Conservation (phyloP, 805 yeast genomes). For the Starmerella riodocensis region DNA sequence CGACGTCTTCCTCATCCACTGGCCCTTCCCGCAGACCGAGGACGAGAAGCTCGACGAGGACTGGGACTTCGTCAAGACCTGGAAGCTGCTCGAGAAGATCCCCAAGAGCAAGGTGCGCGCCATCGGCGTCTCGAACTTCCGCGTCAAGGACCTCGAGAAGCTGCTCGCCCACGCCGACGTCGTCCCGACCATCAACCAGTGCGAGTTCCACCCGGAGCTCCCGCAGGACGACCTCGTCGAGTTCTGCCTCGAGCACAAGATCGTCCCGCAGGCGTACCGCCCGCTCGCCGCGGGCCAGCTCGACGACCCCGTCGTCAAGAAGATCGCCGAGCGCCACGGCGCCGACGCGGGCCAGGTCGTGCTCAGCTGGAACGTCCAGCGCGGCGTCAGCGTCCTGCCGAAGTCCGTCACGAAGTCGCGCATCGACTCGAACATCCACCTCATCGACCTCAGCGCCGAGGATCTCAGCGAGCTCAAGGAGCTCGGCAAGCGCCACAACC, state of each 20-base stretch:
- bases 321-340: conserved; percentile 44
- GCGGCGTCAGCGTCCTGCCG: conserved; percentile 52
- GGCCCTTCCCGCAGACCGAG: conserved; percentile 43
- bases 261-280: conserved; percentile 57
- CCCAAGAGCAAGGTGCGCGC: conserved; percentile 41
- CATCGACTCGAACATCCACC: conserved; percentile 34
- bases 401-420: conserved; percentile 60
- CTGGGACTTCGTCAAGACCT: conserved; percentile 40
- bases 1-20: conserved; percentile 67
- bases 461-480: conserved; percentile 30
- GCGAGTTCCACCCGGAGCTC: conserved; percentile 60
- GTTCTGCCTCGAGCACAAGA: conserved; percentile 39
- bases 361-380: conserved; percentile 48
- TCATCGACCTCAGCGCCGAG: conserved; percentile 31
- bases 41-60: conserved; percentile 24
- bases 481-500: conserved; percentile 21
- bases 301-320: conserved; percentile 35
- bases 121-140: conserved; percentile 62
- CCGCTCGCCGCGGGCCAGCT: conserved; percentile 54
- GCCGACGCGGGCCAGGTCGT: conserved; percentile 44
- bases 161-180: conserved; percentile 36
- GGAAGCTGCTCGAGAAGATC: conserved; percentile 44
- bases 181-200: conserved; percentile 58
- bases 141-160: conserved; percentile 37
- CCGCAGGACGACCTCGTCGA: conserved; percentile 50